These are phyloP conservation scores for Olyra latifolia DNA, from an alignment of 176 grass and related monocot species.

Conservation along the genomic window DNA sequence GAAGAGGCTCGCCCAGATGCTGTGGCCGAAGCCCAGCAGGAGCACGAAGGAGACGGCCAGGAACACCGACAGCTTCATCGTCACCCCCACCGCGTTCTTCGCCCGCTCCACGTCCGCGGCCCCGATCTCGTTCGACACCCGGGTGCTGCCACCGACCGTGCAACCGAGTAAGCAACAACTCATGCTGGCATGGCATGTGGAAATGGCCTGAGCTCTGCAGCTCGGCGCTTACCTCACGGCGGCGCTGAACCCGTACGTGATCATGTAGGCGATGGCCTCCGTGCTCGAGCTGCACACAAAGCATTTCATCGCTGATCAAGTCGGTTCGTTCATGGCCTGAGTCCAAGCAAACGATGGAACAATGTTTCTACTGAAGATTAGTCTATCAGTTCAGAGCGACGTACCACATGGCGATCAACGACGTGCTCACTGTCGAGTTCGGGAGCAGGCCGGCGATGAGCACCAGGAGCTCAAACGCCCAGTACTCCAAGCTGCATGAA, in stretches of 20 bases:
- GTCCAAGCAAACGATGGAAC: not conserved
- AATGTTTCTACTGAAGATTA: not conserved
- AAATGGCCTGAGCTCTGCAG: not conserved
- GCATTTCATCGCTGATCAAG: not conserved
- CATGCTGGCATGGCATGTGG: not conserved
- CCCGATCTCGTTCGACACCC: constrained; percentile 93
- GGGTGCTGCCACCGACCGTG: no score
- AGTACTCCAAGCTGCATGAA: constrained; percentile 72
- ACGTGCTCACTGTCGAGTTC: constrained; percentile 79
- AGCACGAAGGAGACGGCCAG: constrained; percentile 54
- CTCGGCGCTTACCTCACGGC: constrained; percentile 56
- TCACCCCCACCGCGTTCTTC: constrained; percentile 68
- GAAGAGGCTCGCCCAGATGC: constrained; percentile 70
- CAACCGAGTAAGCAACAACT: no score
- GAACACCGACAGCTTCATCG: constrained; percentile 74
- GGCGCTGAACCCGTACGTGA: constrained; percentile 88
- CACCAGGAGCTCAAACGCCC: constrained; percentile 89
- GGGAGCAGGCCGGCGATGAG: constrained; percentile 77
- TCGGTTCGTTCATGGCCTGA: not conserved
- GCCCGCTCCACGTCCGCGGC: constrained; percentile 59
- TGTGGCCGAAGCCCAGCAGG: constrained; percentile 56
- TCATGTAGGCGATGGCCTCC: constrained; percentile 74
- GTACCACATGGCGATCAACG: constrained; percentile 91
- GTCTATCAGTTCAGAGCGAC: not conserved
- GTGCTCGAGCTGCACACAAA: constrained; percentile 57